Base-by-base conservation (phyloP, 2,329 filamentous ascomycete species). In the Neonectria sp. region DNA sequence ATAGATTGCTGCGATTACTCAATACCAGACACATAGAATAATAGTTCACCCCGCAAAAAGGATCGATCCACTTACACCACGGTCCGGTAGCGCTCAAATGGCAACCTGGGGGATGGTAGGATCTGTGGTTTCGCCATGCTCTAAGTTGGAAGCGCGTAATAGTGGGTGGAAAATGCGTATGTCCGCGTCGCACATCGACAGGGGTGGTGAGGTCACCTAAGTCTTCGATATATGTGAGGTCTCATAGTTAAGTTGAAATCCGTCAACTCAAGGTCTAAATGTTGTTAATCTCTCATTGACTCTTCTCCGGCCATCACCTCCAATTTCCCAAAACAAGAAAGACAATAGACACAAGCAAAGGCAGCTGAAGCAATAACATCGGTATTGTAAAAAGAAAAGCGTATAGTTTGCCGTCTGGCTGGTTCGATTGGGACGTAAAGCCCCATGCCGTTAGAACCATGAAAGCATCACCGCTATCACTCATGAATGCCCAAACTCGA, bases 401-500 rank as follows among this genome's bases (percentile, higher is more conserved):
- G 13, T 6, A n/a, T 5, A n/a, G 11, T 29, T 51, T 53, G 31
- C 45, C 29, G 31, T 24, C 37, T 27, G 43, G 24, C 27, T 33
- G 3, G 37, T 21, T 31, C 35, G 21, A 43, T 37, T 29, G 21
- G 17, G 55, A 25, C 13, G 24, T 62, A n/a, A 11, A 53, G 45
- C 9, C 8, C 29, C 37, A 35, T 40, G 37, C 46, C 25, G 45
- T n/a, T 37, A 13, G 25, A n/a, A 2, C 27, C 37, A 27, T 37
- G 35, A 33, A 31, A 21, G 15, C 49, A 43, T 25, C 35, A 17
- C 53, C 61, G 56, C 40, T 55, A 21, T 55, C 29, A 35, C 60
- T 71, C 68, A 61, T 33, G 24, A 46, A 63, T 60, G 60, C 45
- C 21, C 51, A 35, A 48, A 58, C 48, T 45, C 51, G 15, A 8